Base-by-base conservation (phyloP, 2,329 filamentous ascomycete species). In the Penicillium olsonii region DNA sequence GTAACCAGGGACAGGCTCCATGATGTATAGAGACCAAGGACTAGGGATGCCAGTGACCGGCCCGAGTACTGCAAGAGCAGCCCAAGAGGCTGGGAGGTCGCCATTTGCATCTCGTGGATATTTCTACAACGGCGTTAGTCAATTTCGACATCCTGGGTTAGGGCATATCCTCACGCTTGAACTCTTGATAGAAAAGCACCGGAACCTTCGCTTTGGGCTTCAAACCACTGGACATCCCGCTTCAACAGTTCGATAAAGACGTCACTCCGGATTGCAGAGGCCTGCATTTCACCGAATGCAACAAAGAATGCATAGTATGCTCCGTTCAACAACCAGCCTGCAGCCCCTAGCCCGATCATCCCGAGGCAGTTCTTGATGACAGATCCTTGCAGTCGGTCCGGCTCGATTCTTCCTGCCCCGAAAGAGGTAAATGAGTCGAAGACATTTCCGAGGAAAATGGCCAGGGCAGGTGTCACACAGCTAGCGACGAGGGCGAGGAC, bases 1-100 rank as follows among this genome's bases (percentile, higher is more conserved):
- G 92, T 85, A 2, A 95, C 84, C 0, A 96, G 75, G 0, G 92
- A 91, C 14, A 97, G 77, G 54, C 86, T 86, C 90, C 89, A 96
- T 0, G 89, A 94, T 60, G 83, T 87, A 65, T 83, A 87, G 24
- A 96, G 79, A 0, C 91, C 90, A 1, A 96, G 75, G 0, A 73
- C 75, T 1, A 96, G 71, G 8, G 87, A 87, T 4, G 83, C 81
- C 4, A 86, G 26, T 0, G 84, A 79, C 3, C 86, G 83, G n/a
- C 87, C 75, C 0, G 82, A 58, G 53, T 88, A 84, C 51, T 84
- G 81, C 7, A 88, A 62, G 1, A 88, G 68, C 37, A 87, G 81
- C 0, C 91, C 92, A 0, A 96, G 75, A 0, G 90, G 86, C 57
- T 94, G 87, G 0, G 91, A 92, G 0, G 86, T 85, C 0, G 88